Conservation (phyloP, 2,329 filamentous ascomycete species). For the Dothistroma septosporum region DNA sequence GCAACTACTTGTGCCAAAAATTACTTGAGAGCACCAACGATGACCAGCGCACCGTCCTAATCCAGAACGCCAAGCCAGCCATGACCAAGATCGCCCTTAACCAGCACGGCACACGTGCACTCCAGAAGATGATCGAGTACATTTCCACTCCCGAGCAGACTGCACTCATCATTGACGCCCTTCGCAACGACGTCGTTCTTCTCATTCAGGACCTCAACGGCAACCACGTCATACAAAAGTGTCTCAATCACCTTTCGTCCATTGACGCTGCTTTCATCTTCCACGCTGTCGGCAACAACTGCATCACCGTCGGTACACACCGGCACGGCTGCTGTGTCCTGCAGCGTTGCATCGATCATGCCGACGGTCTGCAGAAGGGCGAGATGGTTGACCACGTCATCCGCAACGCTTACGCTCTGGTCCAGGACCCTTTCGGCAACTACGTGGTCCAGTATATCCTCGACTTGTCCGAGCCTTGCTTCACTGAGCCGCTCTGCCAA, state of each 20-base stretch:
- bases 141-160: conserved; percentile 83
- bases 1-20: conserved; percentile 99
- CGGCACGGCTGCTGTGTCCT: conserved; percentile 97
- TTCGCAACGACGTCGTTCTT: conserved; percentile 80
- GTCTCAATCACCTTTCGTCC: conserved; percentile 85
- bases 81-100: conserved; percentile 94
- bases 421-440: conserved; percentile 97
- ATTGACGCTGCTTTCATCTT: conserved; percentile 94
- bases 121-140: conserved; percentile 99
- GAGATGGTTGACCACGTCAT: conserved; percentile 86
- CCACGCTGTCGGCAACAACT: conserved; percentile 81
- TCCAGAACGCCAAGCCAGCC: conserved; percentile 80
- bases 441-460: conserved; percentile 98
- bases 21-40: conserved; percentile 92
- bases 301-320: conserved; percentile 88
- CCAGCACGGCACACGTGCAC: conserved; percentile 90
- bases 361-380: conserved; percentile 81
- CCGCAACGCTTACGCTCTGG: conserved; percentile 76
- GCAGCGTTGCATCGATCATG: conserved; percentile 97
- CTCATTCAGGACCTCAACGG: conserved; percentile 97
- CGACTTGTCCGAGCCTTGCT: conserved; percentile 79
- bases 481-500: conserved; percentile 82
- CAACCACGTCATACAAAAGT: conserved; percentile 99
- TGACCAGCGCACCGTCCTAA: conserved; percentile 87
- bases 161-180: conserved; percentile 77